These are phyloP conservation scores for Hypsizygus ulmarius DNA, from an alignment of 1,284 basidiomycete species.

Conservation along the genomic window DNA sequence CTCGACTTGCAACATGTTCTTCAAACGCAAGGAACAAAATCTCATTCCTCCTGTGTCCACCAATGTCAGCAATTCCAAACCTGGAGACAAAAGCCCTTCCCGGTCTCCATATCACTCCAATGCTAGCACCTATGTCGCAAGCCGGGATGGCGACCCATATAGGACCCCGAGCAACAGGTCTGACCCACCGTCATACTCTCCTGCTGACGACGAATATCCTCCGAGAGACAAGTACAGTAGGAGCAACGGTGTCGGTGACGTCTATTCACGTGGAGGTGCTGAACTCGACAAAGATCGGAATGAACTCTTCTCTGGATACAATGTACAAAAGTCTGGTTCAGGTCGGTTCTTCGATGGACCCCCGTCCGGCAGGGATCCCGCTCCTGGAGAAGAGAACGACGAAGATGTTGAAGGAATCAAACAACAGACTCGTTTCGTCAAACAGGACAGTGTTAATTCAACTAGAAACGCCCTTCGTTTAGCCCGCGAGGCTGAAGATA, in stretches of 20 bases:
- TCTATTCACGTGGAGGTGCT: constrained; percentile 57
- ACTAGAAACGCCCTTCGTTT: constrained; percentile 92
- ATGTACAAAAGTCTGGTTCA: constrained; percentile 54
- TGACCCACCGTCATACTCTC: constrained; percentile 21
- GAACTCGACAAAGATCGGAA: constrained; percentile 66
- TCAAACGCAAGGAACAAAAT: constrained; percentile 68
- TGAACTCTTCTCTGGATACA: constrained; percentile 74
- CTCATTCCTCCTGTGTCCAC: constrained; percentile 64
- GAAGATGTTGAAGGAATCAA: constrained; percentile 98
- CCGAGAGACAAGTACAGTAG: constrained; percentile 48
- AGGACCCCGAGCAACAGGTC: constrained; percentile 24
- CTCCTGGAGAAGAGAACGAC: constrained; percentile 81
- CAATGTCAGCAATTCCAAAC: constrained; percentile 17
- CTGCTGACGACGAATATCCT: constrained; percentile 22
- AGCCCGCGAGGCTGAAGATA: constrained; percentile 95
- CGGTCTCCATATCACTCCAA: constrained; percentile 51
- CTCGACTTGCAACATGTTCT: constrained; percentile 58
- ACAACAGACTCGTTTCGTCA: constrained; percentile 85
- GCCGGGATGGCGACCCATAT: constrained; percentile 62
- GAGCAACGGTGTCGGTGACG: constrained; percentile 54
- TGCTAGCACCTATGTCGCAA: constrained; percentile 60
- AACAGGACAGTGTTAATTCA: constrained; percentile 91
- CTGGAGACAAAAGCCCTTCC: constrained; percentile 37
- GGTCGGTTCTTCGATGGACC: constrained; percentile 69
- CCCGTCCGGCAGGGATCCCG: constrained; percentile 40